phyloP scores from a whole-genome alignment of 1,284 basidiomycete genomes.

The Cryptococcus sp. region DNA sequence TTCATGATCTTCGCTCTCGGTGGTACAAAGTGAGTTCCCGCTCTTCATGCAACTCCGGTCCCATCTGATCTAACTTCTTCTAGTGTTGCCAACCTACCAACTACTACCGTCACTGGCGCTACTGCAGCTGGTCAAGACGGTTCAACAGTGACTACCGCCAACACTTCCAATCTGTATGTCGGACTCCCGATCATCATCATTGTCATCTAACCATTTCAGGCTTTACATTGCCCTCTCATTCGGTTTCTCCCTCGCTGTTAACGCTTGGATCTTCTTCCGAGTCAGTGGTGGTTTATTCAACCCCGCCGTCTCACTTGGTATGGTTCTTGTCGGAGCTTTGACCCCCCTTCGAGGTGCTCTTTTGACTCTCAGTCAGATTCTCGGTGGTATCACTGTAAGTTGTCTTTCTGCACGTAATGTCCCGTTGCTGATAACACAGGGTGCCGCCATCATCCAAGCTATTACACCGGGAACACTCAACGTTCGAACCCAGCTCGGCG shows the following conservation, averaged over 20 bases:
- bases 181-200: not conserved
- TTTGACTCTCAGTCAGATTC: constrained; percentile 47
- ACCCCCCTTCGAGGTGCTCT: constrained; percentile 44
- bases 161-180: constrained; percentile 37
- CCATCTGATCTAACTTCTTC: not conserved
- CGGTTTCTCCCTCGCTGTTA: constrained; percentile 48
- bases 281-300: constrained; percentile 48
- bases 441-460: constrained; percentile 45
- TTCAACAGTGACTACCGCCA: constrained; percentile 23
- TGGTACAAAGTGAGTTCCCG: constrained; percentile 39
- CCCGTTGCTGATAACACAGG: constrained; percentile 8
- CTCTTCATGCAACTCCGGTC: not conserved
- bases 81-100: constrained; percentile 43
- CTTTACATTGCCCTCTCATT: constrained; percentile 51
- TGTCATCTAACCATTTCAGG: constrained; percentile 11
- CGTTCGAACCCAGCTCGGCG: constrained; percentile 44
- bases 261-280: constrained; percentile 51
- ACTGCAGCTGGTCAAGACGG: constrained; percentile 31
- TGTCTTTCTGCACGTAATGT: too few species aligned
- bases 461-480: constrained; percentile 43
- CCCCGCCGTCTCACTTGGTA: constrained; percentile 48
- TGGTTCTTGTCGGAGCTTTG: constrained; percentile 49
- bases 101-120: constrained; percentile 34
- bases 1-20: constrained; percentile 48
- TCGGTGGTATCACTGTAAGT: constrained; percentile 49